These are phyloP conservation scores for Lolium perenne DNA, from an alignment of 176 grass and related monocot species.

Conservation along the genomic window DNA sequence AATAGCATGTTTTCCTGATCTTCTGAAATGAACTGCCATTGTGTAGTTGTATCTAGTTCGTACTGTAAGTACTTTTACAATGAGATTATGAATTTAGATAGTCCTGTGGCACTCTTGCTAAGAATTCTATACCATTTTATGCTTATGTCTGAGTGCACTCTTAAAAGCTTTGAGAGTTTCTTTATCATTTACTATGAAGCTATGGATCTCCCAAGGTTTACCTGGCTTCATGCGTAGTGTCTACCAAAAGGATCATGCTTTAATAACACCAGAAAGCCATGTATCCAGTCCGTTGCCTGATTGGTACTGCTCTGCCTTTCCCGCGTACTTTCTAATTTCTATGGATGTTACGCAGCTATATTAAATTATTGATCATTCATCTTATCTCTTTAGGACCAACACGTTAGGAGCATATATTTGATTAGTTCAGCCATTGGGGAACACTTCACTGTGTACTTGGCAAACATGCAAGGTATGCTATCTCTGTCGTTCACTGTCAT, in stretches of 20 bases:
- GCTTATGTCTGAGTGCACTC: not conserved
- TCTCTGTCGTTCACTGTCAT: not conserved
- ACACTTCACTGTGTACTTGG: constrained; percentile 90
- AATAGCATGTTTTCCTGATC: too few relatives aligned
- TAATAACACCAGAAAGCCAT: constrained; percentile 96
- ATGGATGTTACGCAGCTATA: constrained; percentile 32
- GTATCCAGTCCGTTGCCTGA: constrained; percentile 88
- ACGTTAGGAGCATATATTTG: constrained; percentile 88
- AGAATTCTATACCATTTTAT: not conserved
- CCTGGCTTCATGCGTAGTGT: constrained; percentile 97
- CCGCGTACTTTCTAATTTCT: not conserved
- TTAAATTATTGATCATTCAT: constrained; percentile 23
- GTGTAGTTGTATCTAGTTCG: too few relatives aligned
- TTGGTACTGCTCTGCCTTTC: constrained; percentile 56
- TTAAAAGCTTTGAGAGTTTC: constrained; percentile 14
- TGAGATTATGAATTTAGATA: constrained; percentile 2
- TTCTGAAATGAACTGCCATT: too few relatives aligned
- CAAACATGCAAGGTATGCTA: constrained; percentile 89
- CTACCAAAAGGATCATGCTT: constrained; percentile 78
- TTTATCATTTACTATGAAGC: not conserved
- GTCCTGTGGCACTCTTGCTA: not conserved
- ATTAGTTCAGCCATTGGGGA: constrained; percentile 78
- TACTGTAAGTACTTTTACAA: too few relatives aligned
- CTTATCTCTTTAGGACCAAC: constrained; percentile 63
- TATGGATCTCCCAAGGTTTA: constrained; percentile 72